Evolutionary conservation across 169 alveolate genomes (phyloP).

Genomic region (Plasmodium adleri): DNA sequence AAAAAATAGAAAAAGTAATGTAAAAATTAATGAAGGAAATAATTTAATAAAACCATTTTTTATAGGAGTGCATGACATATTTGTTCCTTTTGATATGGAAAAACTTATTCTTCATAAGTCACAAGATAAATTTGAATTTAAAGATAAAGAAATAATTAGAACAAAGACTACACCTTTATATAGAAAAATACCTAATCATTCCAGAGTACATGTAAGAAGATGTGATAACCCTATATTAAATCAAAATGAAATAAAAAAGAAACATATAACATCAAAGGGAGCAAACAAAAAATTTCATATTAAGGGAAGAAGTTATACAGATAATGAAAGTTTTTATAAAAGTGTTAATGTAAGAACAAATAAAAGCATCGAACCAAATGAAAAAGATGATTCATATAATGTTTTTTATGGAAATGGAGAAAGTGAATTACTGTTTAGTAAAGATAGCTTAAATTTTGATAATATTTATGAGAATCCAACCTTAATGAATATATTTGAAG

Average conservation of each 20-base stretch:
- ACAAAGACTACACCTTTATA: constrained; percentile 1
- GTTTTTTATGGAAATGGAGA: background rate
- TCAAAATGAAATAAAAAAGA: background rate
- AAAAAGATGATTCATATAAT: background rate
- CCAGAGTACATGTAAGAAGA: background rate
- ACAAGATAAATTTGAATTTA: background rate
- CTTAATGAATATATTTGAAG: constrained; percentile 6
- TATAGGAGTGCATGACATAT: constrained; percentile 54
- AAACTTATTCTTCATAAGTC: constrained; percentile 1
- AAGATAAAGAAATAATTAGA: constrained; percentile 31
- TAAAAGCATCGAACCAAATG: background rate
- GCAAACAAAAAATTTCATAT: background rate
- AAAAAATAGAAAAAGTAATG: background rate
- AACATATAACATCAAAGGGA: background rate
- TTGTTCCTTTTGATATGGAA: constrained; percentile 69
- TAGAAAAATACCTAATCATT: constrained; percentile 20
- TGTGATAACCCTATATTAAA: background rate
- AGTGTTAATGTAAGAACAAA: background rate
- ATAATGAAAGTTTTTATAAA: constrained; percentile 2
- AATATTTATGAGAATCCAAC: background rate
- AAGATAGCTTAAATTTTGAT: background rate
- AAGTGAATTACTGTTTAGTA: background rate
- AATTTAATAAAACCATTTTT: constrained; percentile 53
- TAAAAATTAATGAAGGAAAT: constrained; percentile 8
- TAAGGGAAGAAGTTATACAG: background rate